Evolutionary conservation across 2,329 filamentous ascomycete species (phyloP).

Genomic region (Incumbomyces lentus): DNA sequence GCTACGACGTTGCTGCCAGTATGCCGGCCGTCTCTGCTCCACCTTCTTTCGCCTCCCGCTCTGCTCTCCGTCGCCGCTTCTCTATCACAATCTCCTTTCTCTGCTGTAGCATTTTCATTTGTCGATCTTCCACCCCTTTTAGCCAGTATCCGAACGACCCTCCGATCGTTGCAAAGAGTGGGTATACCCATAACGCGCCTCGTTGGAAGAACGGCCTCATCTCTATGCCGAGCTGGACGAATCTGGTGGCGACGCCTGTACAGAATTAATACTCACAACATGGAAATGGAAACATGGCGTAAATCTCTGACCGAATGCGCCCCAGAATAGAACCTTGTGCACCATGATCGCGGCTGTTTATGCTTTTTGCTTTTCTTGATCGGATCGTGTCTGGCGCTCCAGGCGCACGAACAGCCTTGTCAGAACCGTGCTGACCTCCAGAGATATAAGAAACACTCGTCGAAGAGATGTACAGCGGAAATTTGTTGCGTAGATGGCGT

Average conservation of each 20-base stretch:
- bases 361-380: no score
- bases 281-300: not conserved
- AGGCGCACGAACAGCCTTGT: no score
- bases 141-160: slow-evolving; percentile 97
- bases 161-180: slow-evolving; percentile 73
- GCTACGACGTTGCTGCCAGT: slow-evolving; percentile 19
- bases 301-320: slow-evolving; percentile 62
- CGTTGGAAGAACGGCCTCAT: slow-evolving; percentile 90
- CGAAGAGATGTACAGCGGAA: no score
- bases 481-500: no score
- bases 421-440: no score
- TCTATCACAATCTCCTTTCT: slow-evolving; percentile 73
- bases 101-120: slow-evolving; percentile 65
- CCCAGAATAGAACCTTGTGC: slow-evolving; percentile 44
- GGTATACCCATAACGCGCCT: slow-evolving; percentile 81
- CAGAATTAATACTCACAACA: slow-evolving; percentile 3
- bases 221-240: slow-evolving; percentile 97
- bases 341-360: slow-evolving; percentile 30
- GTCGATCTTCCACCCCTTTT: slow-evolving; percentile 75
- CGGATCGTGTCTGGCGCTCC: no score
- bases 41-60: slow-evolving; percentile 44
- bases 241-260: slow-evolving; percentile 75
- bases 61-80: slow-evolving; percentile 72
- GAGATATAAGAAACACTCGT: no score
- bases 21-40: slow-evolving; percentile 15